These are phyloP conservation scores for Glycyrrhiza uralensis DNA, from an alignment of 306 rosid genomes.

Conservation along the genomic window DNA sequence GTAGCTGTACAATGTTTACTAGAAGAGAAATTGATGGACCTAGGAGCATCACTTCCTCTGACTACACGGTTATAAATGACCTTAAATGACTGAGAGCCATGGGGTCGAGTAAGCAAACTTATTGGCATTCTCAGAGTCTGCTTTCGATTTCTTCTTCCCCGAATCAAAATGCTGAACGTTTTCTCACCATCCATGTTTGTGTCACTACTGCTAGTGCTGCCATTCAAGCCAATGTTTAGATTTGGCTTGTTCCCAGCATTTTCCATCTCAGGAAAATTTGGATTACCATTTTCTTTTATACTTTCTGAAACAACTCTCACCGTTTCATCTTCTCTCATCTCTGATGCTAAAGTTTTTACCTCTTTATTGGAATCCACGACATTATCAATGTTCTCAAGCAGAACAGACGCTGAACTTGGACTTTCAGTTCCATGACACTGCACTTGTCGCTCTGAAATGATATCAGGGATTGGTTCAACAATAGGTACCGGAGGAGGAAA, in stretches of 20 bases:
- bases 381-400: constrained; percentile 49
- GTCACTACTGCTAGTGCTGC: constrained; percentile 39
- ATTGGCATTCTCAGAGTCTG: constrained; percentile 94
- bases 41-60: constrained; percentile 74
- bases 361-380: constrained; percentile 49
- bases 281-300: constrained; percentile 53
- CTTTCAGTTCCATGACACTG: constrained; percentile 44
- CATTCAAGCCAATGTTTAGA: constrained; percentile 28
- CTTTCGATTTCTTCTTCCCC: constrained; percentile 93
- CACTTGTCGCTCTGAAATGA: constrained; percentile 44
- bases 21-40: constrained; percentile 54
- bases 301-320: constrained; percentile 42
- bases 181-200: constrained; percentile 64
- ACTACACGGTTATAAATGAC: constrained; percentile 75
- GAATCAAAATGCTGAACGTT: constrained; percentile 84
- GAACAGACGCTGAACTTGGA: constrained; percentile 40
- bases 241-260: constrained; percentile 36
- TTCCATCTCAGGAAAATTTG: constrained; percentile 38
- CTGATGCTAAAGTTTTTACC: constrained; percentile 34
- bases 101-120: constrained; percentile 86
- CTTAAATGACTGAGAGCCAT: constrained; percentile 94
- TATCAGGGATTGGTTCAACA: constrained; percentile 52
- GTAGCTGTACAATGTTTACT: constrained; percentile 71
- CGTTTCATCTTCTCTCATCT: constrained; percentile 41
- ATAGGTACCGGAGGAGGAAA: constrained; percentile 70